These are phyloP conservation scores for Entophlyctis luteolus DNA, from an alignment of 192 early-diverging fungal genomes.

Conservation along the genomic window DNA sequence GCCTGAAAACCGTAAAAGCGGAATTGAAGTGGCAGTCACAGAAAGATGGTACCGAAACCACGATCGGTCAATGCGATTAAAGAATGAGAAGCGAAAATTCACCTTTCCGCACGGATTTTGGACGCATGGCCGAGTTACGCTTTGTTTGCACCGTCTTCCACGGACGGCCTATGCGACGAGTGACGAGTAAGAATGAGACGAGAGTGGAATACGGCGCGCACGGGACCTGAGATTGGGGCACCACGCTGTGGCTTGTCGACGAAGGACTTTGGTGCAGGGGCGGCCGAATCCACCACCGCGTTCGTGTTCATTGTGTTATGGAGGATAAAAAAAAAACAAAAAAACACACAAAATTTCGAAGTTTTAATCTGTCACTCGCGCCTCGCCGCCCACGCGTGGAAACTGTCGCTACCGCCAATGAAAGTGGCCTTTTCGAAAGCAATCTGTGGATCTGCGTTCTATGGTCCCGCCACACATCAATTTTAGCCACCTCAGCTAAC, in stretches of 20 bases:
- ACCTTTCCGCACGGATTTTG: constrained; percentile 32
- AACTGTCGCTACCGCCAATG: neutral
- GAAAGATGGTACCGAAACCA: neutral
- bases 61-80: neutral
- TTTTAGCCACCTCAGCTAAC: too few relatives aligned
- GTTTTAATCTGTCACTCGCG: too few relatives aligned
- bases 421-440: neutral
- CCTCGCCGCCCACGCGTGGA: neutral
- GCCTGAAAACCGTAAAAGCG: constrained; percentile 14
- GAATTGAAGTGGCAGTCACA: neutral
- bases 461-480: too few relatives aligned
- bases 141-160: constrained; percentile 40
- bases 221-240: constrained; percentile 18
- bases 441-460: neutral
- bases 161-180: constrained; percentile 22
- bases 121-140: constrained; percentile 24
- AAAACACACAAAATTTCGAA: neutral
- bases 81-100: neutral
- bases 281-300: neutral
- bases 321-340: constrained; percentile 12
- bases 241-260: neutral
- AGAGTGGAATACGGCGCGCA: neutral
- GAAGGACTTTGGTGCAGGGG: neutral
- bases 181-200: neutral
- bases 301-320: neutral